Conservation (phyloP, 345 rosid species). For the Passiflora organensis region DNA sequence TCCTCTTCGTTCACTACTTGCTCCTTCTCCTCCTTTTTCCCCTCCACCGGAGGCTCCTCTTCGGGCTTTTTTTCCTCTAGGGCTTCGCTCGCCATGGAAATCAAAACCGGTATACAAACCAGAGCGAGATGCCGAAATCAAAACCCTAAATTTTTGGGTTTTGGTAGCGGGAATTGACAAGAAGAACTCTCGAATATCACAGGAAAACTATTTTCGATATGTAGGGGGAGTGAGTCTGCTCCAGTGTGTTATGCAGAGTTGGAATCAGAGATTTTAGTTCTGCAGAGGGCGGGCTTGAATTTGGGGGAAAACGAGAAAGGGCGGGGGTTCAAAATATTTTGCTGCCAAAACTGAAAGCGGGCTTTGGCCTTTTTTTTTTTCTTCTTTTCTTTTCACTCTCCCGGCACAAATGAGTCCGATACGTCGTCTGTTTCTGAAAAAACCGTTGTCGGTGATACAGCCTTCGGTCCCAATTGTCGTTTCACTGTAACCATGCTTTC, state of each 20-base stretch:
- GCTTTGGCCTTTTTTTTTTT: constrained; percentile 7
- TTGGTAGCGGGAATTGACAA: not conserved
- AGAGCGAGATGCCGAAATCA: not conserved
- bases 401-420: not conserved
- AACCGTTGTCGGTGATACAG: not conserved
- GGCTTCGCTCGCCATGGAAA: constrained; percentile 59
- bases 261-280: constrained; percentile 3
- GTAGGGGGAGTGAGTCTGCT: not conserved
- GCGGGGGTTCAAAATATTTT: constrained; percentile 27
- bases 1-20: constrained; percentile 16
- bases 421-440: not conserved
- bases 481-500: no score
- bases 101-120: constrained; percentile 1
- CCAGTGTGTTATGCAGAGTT: no score
- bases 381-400: not conserved
- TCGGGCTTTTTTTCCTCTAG: constrained; percentile 51
- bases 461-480: not conserved
- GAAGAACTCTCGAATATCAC: not conserved
- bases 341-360: constrained; percentile 19
- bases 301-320: constrained; percentile 10
- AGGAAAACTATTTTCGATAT: constrained; percentile 1
- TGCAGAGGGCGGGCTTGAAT: constrained; percentile 14
- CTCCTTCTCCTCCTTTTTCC: constrained; percentile 1
- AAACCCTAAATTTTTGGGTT: constrained; percentile 25
- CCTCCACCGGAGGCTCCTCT: constrained; percentile 30